Evolutionary conservation across 2,329 filamentous ascomycete genomes (phyloP), one percentile per base, ranked within the genome.

Genomic region (Tolypocladium inflatum): DNA sequence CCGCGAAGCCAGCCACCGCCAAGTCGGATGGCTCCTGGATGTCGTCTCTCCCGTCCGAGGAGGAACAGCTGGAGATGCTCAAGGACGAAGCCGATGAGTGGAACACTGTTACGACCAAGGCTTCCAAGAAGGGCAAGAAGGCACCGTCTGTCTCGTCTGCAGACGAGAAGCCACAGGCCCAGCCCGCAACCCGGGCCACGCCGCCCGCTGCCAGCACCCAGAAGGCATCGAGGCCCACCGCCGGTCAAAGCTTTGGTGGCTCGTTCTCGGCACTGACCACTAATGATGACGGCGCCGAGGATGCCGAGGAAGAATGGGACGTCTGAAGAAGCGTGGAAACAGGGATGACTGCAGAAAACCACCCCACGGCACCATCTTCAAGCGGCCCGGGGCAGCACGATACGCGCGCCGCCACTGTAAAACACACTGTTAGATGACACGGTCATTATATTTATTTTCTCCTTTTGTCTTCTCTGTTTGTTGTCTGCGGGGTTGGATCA

Each of bases 31-130:
- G 70, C 39, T 74, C 71, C 60, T 83, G 80, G 79, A 73, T 78
- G 35, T 73, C 79, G 6, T 74, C 77, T 11, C 72, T 83, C 1
- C 81, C 81, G 3, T 84, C 83, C 0, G 82, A 86, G 68, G 83
- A 86, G 69, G 80, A 85, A 70, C 83, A 86, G 72, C 74, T 85
- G 63, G 77, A 84, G 71, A 73, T 80, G 68, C 74, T 84, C 57
- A 79, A 79, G 64, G 73, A 73, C 23, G 75, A 79, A 35, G 73
- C 70, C 23, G 77, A 80, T 54, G 78, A 84, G 63, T 87, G 84
- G 84, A 84, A 74, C 68, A 84, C 83, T 38, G 84, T 87, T 55
- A 79, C 76, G 67, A 70, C 70, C 60, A 77, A 78, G 71, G 69
- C 69, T 59, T 71, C 75, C 63, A 74, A 76, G 73, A 74, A 74